Evolutionary conservation across 768 basidiomycete species (phyloP).

Genomic region (Lentinula sp.): DNA sequence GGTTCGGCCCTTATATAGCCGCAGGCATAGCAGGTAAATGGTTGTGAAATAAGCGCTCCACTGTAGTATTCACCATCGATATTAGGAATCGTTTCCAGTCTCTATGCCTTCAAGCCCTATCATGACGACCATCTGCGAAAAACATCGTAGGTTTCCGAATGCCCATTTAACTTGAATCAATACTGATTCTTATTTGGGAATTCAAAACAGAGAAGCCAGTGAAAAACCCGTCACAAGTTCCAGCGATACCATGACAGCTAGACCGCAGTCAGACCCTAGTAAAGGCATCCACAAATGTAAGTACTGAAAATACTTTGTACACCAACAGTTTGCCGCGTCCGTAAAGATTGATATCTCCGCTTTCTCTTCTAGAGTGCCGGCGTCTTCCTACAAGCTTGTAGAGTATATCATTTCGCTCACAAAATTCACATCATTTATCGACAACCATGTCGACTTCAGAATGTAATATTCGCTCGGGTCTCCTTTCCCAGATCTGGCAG

Average conservation of each 20-base stretch:
- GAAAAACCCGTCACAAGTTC: not conserved
- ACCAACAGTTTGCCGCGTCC: not conserved
- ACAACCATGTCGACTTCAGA: not conserved
- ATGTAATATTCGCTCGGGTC: constrained; percentile 16
- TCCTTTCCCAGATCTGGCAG: constrained; percentile 61
- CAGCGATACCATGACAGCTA: not conserved
- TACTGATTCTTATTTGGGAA: not conserved
- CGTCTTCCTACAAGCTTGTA: not conserved
- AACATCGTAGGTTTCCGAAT: not conserved
- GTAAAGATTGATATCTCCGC: not conserved
- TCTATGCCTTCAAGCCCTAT: not conserved
- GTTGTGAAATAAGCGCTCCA: not conserved
- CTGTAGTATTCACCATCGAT: not conserved
- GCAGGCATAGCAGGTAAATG: constrained; percentile 8
- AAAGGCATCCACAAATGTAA: not conserved
- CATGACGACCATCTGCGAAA: not conserved
- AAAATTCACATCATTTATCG: constrained; percentile 1
- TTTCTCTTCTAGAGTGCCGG: not conserved
- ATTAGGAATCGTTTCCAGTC: not conserved
- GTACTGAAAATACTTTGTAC: not conserved
- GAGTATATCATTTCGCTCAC: not conserved
- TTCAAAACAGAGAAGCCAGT: not conserved
- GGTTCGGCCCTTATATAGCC: not conserved
- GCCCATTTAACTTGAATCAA: not conserved
- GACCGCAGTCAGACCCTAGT: not conserved